Evolutionary conservation across 495 filamentous ascomycete species (phyloP).

Genomic region (Penicillium waksmanii): DNA sequence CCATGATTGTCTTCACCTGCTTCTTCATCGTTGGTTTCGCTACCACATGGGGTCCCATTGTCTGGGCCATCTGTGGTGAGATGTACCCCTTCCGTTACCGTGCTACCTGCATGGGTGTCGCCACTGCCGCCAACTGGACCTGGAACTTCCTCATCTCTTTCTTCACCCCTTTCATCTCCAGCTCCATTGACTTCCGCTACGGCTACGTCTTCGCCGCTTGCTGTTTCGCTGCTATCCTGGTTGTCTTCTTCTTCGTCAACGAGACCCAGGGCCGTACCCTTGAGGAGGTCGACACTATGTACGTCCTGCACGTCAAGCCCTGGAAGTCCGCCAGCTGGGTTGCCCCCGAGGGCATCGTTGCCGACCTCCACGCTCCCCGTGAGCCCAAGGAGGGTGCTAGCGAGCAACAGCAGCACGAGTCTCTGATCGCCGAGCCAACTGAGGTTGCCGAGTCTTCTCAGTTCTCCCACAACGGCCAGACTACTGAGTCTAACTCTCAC

Average conservation of each 20-base stretch:
- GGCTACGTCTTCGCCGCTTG: constrained; percentile 80
- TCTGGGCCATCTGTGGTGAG: constrained; percentile 81
- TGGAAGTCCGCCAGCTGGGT: constrained; percentile 66
- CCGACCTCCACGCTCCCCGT: constrained; percentile 33
- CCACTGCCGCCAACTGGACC: constrained; percentile 83
- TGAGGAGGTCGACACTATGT: constrained; percentile 88
- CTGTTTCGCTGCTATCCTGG: constrained; percentile 62
- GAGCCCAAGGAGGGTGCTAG: constrained; percentile 28
- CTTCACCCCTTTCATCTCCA: constrained; percentile 78
- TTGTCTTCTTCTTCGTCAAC: constrained; percentile 80
- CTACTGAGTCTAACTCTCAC: no score
- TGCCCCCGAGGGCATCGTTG: constrained; percentile 48
- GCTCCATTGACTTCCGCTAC: constrained; percentile 71
- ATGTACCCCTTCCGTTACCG: constrained; percentile 80
- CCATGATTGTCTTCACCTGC: constrained; percentile 77
- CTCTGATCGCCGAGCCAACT: constrained; percentile 16
- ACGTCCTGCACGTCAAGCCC: constrained; percentile 69
- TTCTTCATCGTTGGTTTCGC: constrained; percentile 66
- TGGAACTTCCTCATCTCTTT: constrained; percentile 90
- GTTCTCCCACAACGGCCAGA: no score
- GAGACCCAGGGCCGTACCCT: constrained; percentile 70
- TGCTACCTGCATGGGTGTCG: constrained; percentile 73
- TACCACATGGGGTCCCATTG: constrained; percentile 80
- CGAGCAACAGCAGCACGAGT: constrained; percentile 32
- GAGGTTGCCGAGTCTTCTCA: no score